phyloP scores from a whole-genome alignment of 345 rosid genomes.

The Boechera divaricarpa region DNA sequence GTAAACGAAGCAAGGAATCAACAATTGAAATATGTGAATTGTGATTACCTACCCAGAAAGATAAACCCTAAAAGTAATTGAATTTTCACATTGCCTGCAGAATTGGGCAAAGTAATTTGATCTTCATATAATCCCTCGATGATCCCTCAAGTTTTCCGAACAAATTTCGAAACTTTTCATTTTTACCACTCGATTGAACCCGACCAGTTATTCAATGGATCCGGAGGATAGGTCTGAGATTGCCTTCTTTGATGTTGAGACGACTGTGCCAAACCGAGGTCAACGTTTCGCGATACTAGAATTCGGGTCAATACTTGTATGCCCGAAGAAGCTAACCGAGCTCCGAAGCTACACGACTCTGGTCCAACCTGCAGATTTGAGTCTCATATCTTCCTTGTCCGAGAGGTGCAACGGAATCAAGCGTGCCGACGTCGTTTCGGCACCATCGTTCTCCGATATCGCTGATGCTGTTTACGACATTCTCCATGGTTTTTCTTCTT shows the following conservation, averaged over 20 bases:
- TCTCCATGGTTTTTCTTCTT: slow-evolving; percentile 63
- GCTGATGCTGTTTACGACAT: slow-evolving; percentile 76
- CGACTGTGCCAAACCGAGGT: slow-evolving; percentile 74
- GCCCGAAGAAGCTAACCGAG: slow-evolving; percentile 78
- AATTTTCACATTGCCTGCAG: slow-evolving; percentile 22
- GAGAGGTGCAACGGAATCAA: slow-evolving; percentile 79
- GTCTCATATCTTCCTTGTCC: slow-evolving; percentile 60
- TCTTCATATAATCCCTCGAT: slow-evolving; percentile 31
- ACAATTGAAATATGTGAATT: background rate
- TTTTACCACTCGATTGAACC: background rate
- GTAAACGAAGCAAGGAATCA: slow-evolving; percentile 36
- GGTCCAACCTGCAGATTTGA: slow-evolving; percentile 69
- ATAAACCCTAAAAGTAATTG: slow-evolving; percentile 18
- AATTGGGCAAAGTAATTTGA: slow-evolving; percentile 17
- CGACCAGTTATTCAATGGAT: slow-evolving; percentile 43
- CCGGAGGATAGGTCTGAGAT: slow-evolving; percentile 64
- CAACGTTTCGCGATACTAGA: slow-evolving; percentile 72
- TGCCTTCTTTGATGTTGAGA: slow-evolving; percentile 89
- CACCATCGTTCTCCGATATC: slow-evolving; percentile 70
- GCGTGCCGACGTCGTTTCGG: slow-evolving; percentile 53
- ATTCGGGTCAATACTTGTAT: slow-evolving; percentile 88
- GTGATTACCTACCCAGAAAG: slow-evolving; percentile 25
- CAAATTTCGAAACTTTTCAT: slow-evolving; percentile 15
- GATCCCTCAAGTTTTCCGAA: slow-evolving; percentile 15
- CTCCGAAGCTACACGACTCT: slow-evolving; percentile 74